Evolutionary conservation across 352 stramenopile genomes (phyloP).

Genomic region (Plasmopara viticola): DNA sequence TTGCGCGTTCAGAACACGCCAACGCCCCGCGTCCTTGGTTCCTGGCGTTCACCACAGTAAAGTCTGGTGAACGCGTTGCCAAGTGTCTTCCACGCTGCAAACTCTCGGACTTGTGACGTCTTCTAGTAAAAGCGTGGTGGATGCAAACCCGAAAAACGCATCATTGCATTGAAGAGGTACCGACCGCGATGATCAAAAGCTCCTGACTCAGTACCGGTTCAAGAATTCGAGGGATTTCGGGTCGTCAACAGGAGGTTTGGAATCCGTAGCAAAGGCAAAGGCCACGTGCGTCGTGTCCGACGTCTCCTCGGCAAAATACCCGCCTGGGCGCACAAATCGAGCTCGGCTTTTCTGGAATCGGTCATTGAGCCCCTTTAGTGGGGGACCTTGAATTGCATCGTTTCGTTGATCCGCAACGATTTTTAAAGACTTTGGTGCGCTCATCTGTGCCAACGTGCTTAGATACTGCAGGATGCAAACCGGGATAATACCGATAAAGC

Average conservation of each 20-base stretch:
- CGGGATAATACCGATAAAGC: no score
- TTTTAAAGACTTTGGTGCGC: no score
- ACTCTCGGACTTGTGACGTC: conserved; percentile 24
- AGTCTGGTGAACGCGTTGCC: not conserved
- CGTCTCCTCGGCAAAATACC: no score
- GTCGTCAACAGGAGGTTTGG: conserved; percentile 4
- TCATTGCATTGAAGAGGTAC: conserved; percentile 27
- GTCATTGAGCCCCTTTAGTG: no score
- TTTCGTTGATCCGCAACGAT: no score
- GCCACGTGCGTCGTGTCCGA: no score
- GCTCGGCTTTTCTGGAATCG: no score
- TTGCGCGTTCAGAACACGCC: not conserved
- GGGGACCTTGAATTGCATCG: no score
- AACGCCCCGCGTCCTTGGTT: not conserved
- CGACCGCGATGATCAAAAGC: conserved; percentile 18
- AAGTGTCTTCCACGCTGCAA: conserved; percentile 18
- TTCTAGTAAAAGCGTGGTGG: conserved; percentile 17
- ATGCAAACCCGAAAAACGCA: conserved; percentile 22
- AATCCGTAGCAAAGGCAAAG: not conserved
- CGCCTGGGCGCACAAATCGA: no score
- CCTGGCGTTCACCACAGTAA: not conserved
- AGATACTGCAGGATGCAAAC: no score
- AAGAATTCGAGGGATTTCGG: conserved; percentile 10
- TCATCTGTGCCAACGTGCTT: no score
- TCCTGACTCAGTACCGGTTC: conserved; percentile 21